Percentiles rank a stretch among this genome's conserved stretches.
Conservation (phyloP, 2,329 filamentous ascomycete genomes). For the Penicillium polonicum region DNA sequence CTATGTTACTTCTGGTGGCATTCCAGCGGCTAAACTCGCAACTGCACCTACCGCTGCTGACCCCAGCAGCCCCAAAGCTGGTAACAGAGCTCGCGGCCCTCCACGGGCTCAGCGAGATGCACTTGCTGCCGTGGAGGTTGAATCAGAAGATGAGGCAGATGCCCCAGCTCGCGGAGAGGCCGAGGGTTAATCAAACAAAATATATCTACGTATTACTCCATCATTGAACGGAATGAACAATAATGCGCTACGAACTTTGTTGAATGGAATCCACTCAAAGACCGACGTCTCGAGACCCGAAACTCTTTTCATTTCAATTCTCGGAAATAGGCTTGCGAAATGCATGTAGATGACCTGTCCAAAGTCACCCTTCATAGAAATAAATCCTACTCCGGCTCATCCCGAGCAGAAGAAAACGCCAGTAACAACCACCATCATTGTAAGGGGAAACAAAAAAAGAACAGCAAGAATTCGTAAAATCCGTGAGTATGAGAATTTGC, state of each 20-base stretch:
- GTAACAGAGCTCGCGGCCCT: constrained; percentile 21
- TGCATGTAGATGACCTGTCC: constrained; percentile 3
- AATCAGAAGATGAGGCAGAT: constrained; percentile 31
- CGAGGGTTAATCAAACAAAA: constrained; percentile 8
- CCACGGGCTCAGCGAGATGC: constrained; percentile 24
- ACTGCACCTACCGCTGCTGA: constrained; percentile 12
- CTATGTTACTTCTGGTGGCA: constrained; percentile 69
- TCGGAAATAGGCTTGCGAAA: constrained; percentile 1
- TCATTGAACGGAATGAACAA: background rate
- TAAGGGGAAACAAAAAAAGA: background rate
- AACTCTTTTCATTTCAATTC: background rate
- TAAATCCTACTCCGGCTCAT: constrained; percentile 1
- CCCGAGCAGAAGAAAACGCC: background rate
- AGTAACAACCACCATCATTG: background rate
- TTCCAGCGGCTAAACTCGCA: constrained; percentile 56
- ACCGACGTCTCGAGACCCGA: background rate
- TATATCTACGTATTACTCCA: background rate
- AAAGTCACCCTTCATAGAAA: background rate
- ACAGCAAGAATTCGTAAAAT: constrained; percentile 9
- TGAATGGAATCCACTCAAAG: background rate
- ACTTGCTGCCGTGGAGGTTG: constrained; percentile 35
- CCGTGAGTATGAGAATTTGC: constrained; percentile 1
- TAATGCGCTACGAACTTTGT: background rate
- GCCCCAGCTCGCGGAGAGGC: constrained; percentile 24
- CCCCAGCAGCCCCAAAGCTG: constrained; percentile 5